phyloP scores from a whole-genome alignment of 306 rosid species.

The Cicer arietinum region DNA sequence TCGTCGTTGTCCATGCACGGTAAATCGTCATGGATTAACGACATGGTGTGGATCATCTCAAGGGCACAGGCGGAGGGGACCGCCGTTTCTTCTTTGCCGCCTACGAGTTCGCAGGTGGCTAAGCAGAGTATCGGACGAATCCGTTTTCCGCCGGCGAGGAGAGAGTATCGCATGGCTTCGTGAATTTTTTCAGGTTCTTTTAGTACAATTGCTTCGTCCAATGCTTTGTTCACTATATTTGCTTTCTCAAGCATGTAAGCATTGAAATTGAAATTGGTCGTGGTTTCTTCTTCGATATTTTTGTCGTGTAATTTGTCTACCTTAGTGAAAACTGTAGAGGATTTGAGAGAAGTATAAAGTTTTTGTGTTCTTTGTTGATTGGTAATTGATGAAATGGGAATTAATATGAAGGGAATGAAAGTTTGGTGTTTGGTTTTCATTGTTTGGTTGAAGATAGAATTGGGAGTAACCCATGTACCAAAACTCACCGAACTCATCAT shows the following conservation, averaged over 20 bases:
- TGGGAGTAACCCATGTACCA: slow-evolving; percentile 49
- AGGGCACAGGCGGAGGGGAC: slow-evolving; percentile 78
- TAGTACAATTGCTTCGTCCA: slow-evolving; percentile 59
- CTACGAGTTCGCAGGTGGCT: slow-evolving; percentile 78
- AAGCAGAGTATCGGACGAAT: slow-evolving; percentile 76
- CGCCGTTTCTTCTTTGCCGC: slow-evolving; percentile 54
- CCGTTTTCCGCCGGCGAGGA: slow-evolving; percentile 79
- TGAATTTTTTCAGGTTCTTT: slow-evolving; percentile 66
- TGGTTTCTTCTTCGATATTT: background rate
- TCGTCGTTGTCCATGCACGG: slow-evolving; percentile 90
- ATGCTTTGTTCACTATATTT: slow-evolving; percentile 57
- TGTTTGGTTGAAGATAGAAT: slow-evolving; percentile 40
- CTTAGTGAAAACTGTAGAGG: slow-evolving; percentile 53
- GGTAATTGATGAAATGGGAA: slow-evolving; percentile 27
- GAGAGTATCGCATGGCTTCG: slow-evolving; percentile 81
- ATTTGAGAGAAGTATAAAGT: slow-evolving; percentile 23
- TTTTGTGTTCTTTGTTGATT: background rate
- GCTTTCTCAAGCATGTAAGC: slow-evolving; percentile 63
- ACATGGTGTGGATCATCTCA: slow-evolving; percentile 91
- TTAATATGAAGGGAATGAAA: background rate
- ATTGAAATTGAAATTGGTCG: slow-evolving; percentile 59
- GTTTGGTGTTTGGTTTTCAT: slow-evolving; percentile 47
- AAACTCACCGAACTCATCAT: slow-evolving; percentile 55
- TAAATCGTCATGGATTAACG: slow-evolving; percentile 79
- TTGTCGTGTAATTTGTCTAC: slow-evolving; percentile 28